Evolutionary conservation across 495 filamentous ascomycete species (phyloP).

Genomic region (Xylaria venustula): DNA sequence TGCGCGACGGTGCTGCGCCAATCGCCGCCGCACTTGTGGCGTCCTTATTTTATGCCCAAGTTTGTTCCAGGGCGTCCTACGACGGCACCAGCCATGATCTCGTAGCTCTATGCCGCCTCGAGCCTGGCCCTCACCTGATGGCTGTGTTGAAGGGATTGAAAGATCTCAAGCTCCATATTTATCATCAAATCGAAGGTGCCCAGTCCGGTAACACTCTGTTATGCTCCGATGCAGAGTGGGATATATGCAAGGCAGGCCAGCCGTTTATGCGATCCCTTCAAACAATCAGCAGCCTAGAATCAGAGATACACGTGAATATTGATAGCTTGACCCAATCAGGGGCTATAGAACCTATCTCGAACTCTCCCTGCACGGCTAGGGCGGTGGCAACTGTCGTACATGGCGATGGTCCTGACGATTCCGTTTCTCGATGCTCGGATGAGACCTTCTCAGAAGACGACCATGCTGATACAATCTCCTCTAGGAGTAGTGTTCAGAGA

Average conservation of each 20-base stretch:
- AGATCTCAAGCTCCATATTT: not conserved
- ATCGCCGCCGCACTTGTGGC: not conserved
- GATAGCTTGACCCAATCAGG: not conserved
- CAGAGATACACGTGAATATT: too few species aligned
- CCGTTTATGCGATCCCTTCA: too few species aligned
- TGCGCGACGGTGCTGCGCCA: not conserved
- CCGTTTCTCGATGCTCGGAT: not conserved
- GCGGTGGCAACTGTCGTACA: not conserved
- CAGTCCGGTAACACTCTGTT: too few species aligned
- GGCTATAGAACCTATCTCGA: not conserved
- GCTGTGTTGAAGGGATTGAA: not conserved
- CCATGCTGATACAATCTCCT: not conserved
- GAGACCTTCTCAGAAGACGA: not conserved
- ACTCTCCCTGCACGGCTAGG: too few species aligned
- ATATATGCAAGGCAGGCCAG: too few species aligned
- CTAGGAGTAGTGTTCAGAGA: not conserved
- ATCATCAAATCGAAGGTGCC: not conserved
- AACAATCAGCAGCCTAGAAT: too few species aligned
- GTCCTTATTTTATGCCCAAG: not conserved
- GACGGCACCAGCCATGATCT: not conserved
- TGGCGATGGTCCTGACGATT: not conserved
- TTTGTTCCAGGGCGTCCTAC: not conserved
- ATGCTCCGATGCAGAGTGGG: too few species aligned
- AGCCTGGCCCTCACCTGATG: not conserved
- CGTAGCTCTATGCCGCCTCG: not conserved